A percentile compares a stretch with the other conserved stretches of the same genome.
Evolutionary conservation across 2,329 filamentous ascomycete genomes (phyloP).

Genomic region (Calonectria fujianensis): DNA sequence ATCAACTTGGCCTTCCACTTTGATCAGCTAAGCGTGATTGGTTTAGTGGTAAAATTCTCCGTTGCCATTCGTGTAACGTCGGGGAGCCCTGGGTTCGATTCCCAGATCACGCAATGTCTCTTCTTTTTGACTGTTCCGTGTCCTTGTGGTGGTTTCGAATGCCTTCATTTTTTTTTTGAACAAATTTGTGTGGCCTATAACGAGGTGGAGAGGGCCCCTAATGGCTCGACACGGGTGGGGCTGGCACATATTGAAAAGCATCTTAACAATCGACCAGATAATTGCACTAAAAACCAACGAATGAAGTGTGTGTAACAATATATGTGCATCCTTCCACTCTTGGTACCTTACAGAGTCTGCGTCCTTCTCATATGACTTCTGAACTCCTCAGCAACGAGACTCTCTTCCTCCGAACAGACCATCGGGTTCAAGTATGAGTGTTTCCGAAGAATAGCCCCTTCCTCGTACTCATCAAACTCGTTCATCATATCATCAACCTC

Average conservation of each 20-base stretch:
- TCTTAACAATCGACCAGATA: neutral
- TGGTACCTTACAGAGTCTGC: constrained; percentile 7
- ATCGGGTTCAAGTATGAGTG: constrained; percentile 21
- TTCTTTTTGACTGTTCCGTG: neutral
- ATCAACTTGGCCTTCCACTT: neutral
- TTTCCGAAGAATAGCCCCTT: constrained; percentile 16
- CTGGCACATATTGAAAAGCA: neutral
- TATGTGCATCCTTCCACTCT: neutral
- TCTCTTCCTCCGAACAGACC: neutral
- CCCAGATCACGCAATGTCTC: constrained; percentile 29
- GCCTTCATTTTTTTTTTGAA: neutral
- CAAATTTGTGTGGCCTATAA: neutral
- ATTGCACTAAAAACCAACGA: neutral
- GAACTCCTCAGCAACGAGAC: neutral
- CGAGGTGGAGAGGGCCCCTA: neutral
- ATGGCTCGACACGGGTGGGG: neutral
- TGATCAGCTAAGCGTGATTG: constrained; percentile 23
- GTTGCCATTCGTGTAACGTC: constrained; percentile 36
- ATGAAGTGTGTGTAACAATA: neutral
- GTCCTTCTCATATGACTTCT: constrained; percentile 15
- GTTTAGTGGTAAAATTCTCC: constrained; percentile 40
- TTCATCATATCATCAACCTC: constrained; percentile 56
- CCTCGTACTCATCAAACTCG: constrained; percentile 53
- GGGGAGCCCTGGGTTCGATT: constrained; percentile 40
- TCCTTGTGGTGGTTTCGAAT: neutral